Conservation (phyloP, 495 filamentous ascomycete species). For the Neurospora tetraspora region DNA sequence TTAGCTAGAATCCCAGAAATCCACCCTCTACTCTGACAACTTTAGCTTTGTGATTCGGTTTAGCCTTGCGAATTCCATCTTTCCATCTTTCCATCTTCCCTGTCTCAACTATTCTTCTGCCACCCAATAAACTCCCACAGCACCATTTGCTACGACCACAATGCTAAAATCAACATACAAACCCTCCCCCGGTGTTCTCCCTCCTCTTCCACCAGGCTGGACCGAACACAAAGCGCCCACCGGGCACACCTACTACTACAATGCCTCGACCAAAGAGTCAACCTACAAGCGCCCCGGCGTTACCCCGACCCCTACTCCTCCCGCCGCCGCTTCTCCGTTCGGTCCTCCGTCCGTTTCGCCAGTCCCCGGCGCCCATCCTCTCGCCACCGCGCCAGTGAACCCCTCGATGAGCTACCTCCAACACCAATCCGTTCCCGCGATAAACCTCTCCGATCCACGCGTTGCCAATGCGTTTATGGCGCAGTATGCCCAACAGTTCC, state of each 20-base stretch:
- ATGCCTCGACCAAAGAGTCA: slow-evolving; percentile 74
- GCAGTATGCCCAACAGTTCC: slow-evolving; percentile 24
- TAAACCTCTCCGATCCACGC: slow-evolving; percentile 35
- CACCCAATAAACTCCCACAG: background rate
- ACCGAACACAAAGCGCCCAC: slow-evolving; percentile 87
- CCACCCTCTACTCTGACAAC: too few species aligned
- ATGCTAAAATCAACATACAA: slow-evolving; percentile 61
- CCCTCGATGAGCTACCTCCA: slow-evolving; percentile 31
- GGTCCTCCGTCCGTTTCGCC: background rate
- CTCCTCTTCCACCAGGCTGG: slow-evolving; percentile 71
- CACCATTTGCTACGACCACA: background rate
- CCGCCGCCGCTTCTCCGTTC: slow-evolving; percentile 1
- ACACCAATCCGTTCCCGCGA: slow-evolving; percentile 33
- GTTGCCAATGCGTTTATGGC: slow-evolving; percentile 38
- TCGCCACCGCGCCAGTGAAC: slow-evolving; percentile 13
- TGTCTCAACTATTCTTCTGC: background rate
- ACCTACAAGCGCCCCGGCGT: slow-evolving; percentile 66
- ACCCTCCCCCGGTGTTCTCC: slow-evolving; percentile 28
- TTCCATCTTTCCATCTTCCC: background rate
- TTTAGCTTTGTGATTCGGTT: background rate
- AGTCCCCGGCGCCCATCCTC: background rate
- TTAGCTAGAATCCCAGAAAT: too few species aligned
- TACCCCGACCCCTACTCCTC: slow-evolving; percentile 17
- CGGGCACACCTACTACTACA: slow-evolving; percentile 84
- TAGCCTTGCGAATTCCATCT: background rate